Evolutionary conservation across 176 grass and related monocot genomes (phyloP), one percentile per base, ranked within the genome.

Genomic region (Paspalum notatum): DNA sequence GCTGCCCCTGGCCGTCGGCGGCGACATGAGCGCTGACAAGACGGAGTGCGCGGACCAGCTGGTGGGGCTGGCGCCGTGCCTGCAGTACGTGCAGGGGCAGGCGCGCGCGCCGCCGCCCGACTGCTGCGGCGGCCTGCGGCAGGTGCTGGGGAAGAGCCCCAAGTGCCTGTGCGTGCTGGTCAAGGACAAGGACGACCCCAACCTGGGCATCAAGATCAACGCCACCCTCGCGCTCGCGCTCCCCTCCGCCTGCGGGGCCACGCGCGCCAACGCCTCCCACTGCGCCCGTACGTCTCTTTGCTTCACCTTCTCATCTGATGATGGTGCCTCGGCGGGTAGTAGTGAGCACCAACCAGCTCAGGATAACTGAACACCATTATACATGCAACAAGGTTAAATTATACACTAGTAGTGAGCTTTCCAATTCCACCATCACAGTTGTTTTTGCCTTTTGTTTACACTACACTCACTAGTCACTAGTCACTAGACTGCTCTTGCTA

Each of bases 91-190:
- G 62, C 90, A 99, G 71, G 93, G 90, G 15, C 64, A 65, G 78
- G 87, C 96, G 0, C 68, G 49, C 4, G 45, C 84, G 44, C 96
- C 96, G 72, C 83, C 96, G 48, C 93, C 96, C 7, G 96, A 95
- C 85, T 99, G 95, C 87, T 98, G 95, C 78, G 68, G 77, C 16
- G 95, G 95, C 6, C 95, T 98, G 16, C 71, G 87, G 59, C 80
- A 91, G 68, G 95, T 94, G 46, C 86, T 98, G 1, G 83, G 72
- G 4, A 87, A 91, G 77, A 98, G 85, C 81, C 92, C 92, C 80
- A 92, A 91, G 86, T 98, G 95, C 83, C 95, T 98, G 9, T 98
- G 95, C 89, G 80, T 98, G 46, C 86, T 98, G 17, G 81, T 98
- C 54, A 94, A 92, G 72, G 90, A 94, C 85, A 88, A 89, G 78